Conservation (phyloP, 2,329 filamentous ascomycete species). For the Tolypocladium guangdongense region DNA sequence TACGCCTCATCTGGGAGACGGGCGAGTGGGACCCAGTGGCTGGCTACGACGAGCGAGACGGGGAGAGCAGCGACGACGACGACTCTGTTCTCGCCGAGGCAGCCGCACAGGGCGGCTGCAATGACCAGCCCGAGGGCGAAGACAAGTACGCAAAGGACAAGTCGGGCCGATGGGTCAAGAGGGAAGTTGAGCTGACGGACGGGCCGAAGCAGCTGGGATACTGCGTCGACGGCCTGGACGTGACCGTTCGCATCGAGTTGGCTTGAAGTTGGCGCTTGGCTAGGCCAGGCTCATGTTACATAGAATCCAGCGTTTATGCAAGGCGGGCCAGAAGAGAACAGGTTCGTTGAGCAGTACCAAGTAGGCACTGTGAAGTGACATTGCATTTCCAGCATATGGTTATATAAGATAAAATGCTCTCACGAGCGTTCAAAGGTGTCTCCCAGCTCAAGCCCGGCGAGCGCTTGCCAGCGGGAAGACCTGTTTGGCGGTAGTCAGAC, state of each 20-base stretch:
- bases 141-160: slow-evolving; percentile 14
- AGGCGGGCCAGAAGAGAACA: neutral
- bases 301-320: neutral
- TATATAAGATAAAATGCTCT: neutral
- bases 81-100: slow-evolving; percentile 25
- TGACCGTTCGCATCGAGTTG: slow-evolving; percentile 58
- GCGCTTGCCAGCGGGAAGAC: neutral
- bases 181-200: slow-evolving; percentile 70
- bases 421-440: neutral
- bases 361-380: neutral
- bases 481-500: neutral
- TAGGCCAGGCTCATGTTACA: neutral
- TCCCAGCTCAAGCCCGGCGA: neutral
- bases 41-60: slow-evolving; percentile 48
- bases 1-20: slow-evolving; percentile 75
- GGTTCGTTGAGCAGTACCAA: neutral
- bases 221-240: slow-evolving; percentile 65
- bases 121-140: slow-evolving; percentile 12
- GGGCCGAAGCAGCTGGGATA: slow-evolving; percentile 75
- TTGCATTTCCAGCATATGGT: too few species aligned
- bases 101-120: slow-evolving; percentile 8
- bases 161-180: slow-evolving; percentile 55
- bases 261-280: neutral
- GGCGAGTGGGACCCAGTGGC: slow-evolving; percentile 78
- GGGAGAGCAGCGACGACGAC: slow-evolving; percentile 41